These are phyloP conservation scores for Amanita molliuscula DNA, from an alignment of 768 basidiomycete species.

Conservation along the genomic window DNA sequence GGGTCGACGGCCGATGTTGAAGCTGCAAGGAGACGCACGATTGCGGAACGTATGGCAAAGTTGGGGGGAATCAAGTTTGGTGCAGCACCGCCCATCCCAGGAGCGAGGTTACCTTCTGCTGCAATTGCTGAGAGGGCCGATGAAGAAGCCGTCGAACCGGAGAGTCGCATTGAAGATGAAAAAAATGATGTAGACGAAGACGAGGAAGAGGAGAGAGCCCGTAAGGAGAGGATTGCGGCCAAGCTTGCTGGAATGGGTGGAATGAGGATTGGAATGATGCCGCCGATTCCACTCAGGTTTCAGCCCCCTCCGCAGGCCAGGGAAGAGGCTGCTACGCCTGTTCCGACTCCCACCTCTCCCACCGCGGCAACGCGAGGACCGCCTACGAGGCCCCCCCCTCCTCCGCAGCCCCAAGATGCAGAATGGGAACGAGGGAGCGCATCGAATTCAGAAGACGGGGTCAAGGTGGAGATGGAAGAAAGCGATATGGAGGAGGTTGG, in stretches of 20 bases:
- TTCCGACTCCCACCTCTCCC: not conserved
- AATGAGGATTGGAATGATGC: conserved; percentile 47
- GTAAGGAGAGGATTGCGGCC: conserved; percentile 42
- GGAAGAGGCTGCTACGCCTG: not conserved
- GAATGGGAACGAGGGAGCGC: conserved; percentile 39
- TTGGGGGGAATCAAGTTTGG: conserved; percentile 82
- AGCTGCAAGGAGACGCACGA: conserved; percentile 50
- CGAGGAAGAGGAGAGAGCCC: conserved; percentile 54
- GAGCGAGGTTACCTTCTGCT: conserved; percentile 25
- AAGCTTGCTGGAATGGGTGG: conserved; percentile 48
- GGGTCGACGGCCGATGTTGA: conserved; percentile 31
- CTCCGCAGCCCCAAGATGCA: conserved; percentile 22
- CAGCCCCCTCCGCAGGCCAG: conserved; percentile 18
- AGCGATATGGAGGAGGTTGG: conserved; percentile 63
- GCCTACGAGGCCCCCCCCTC: conserved; percentile 17
- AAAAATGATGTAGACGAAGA: conserved; percentile 23
- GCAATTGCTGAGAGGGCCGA: conserved; percentile 1
- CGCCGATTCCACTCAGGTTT: conserved; percentile 22
- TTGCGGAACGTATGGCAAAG: conserved; percentile 93
- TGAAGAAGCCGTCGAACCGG: conserved; percentile 12
- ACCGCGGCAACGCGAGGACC: conserved; percentile 10
- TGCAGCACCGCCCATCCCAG: conserved; percentile 41
- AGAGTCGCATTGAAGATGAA: conserved; percentile 23
- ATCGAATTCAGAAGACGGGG: conserved; percentile 45
- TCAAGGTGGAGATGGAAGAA: conserved; percentile 59